phyloP scores from a whole-genome alignment of 257 asterid genomes.

The Nicotiana benthamiana region DNA sequence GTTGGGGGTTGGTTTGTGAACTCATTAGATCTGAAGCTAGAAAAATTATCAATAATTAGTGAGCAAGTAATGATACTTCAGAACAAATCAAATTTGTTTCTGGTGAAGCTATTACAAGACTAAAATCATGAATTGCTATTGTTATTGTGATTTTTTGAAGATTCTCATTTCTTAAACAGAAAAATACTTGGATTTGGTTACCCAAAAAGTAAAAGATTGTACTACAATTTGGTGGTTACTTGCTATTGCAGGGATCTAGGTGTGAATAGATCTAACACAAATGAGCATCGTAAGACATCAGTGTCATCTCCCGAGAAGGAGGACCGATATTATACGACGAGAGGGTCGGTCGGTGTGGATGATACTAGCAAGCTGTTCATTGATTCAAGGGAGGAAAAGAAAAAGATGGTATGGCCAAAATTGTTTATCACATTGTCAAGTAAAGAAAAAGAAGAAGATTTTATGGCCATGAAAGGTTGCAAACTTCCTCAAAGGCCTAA shows the following conservation, averaged over 20 bases:
- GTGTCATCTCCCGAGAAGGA: conserved; percentile 75
- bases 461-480: conserved; percentile 42
- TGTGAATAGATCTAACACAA: conserved; percentile 37
- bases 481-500: conserved; percentile 48
- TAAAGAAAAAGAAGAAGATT: conserved; percentile 41
- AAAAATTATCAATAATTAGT: neutral
- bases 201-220: neutral
- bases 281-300: conserved; percentile 44
- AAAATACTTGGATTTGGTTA: neutral
- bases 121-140: too few species aligned
- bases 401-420: conserved; percentile 32
- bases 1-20: neutral
- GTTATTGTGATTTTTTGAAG: neutral
- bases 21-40: neutral
- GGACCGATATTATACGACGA: conserved; percentile 71
- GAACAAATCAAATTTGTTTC: neutral
- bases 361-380: conserved; percentile 43
- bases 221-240: neutral
- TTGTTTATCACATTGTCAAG: conserved; percentile 27
- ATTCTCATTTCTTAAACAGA: neutral
- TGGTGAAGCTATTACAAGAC: neutral
- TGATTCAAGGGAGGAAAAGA: conserved; percentile 33
- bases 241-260: conserved; percentile 53
- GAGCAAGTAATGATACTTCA: neutral
- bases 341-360: conserved; percentile 68